Percentiles rank a stretch among this genome's conserved stretches.
phyloP scores from a whole-genome alignment of 2,329 filamentous ascomycete species.

The Trichoderma afroharzianum region DNA sequence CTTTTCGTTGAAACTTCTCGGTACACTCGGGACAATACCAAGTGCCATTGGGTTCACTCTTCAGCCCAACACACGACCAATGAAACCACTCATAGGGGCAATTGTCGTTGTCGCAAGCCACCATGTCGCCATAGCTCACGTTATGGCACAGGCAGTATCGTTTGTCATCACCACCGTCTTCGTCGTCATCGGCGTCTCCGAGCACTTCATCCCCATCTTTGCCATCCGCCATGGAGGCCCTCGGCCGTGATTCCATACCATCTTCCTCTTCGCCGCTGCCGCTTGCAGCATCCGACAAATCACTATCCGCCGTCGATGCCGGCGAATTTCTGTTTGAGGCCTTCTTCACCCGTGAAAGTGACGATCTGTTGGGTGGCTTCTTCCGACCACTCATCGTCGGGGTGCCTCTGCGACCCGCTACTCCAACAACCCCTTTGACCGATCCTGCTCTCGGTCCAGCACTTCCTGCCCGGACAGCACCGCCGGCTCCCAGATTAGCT shows the following conservation, averaged over 20 bases:
- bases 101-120: slow-evolving; percentile 79
- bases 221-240: slow-evolving; percentile 34
- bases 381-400: slow-evolving; percentile 44
- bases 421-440: slow-evolving; percentile 41
- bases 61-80: slow-evolving; percentile 69
- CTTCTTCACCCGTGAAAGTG: slow-evolving; percentile 60
- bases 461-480: slow-evolving; percentile 51
- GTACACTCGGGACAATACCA: slow-evolving; percentile 66
- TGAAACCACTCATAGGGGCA: slow-evolving; percentile 87
- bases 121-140: slow-evolving; percentile 84
- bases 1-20: slow-evolving; percentile 45
- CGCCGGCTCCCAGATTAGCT: slow-evolving; percentile 28
- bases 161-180: slow-evolving; percentile 71
- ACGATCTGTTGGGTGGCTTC: slow-evolving; percentile 55
- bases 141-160: slow-evolving; percentile 83
- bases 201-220: slow-evolving; percentile 47
- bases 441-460: slow-evolving; percentile 53
- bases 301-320: slow-evolving; percentile 60
- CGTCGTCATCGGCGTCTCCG: slow-evolving; percentile 57
- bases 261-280: slow-evolving; percentile 52
- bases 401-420: slow-evolving; percentile 46
- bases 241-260: slow-evolving; percentile 30
- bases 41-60: slow-evolving; percentile 63
- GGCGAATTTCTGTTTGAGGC: slow-evolving; percentile 57
- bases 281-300: slow-evolving; percentile 61